Percentiles rank a stretch among this genome's conserved stretches.
These are phyloP conservation scores for Microbotryomycetes sp. DNA, from an alignment of 1,284 basidiomycete species.

Conservation along the genomic window DNA sequence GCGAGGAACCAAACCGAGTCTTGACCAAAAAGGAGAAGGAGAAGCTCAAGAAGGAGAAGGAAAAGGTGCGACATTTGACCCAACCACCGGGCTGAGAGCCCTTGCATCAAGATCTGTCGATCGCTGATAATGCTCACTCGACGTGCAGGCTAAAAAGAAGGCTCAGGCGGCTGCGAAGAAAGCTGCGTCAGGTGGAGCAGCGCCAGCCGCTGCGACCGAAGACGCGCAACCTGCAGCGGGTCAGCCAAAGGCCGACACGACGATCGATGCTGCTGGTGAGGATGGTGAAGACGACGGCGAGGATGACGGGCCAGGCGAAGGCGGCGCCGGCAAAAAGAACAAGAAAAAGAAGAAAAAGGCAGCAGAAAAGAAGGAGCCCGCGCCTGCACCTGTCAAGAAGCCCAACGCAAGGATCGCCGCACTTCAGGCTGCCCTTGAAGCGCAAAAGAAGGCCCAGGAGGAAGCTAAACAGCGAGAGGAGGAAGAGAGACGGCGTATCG, in stretches of 20 bases:
- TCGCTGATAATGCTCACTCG: not conserved
- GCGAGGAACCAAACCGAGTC: slow-evolving; percentile 52
- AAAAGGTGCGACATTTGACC: slow-evolving; percentile 57
- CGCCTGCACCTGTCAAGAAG: slow-evolving; percentile 22
- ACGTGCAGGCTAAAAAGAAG: slow-evolving; percentile 80
- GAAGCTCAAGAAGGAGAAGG: slow-evolving; percentile 84
- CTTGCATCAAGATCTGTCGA: slow-evolving; percentile 2
- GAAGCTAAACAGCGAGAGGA: slow-evolving; percentile 62
- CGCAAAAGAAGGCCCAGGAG: slow-evolving; percentile 76
- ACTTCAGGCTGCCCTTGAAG: slow-evolving; percentile 72
- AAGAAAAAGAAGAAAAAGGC: slow-evolving; percentile 41
- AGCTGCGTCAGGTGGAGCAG: slow-evolving; percentile 43
- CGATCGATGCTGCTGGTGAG: slow-evolving; percentile 42
- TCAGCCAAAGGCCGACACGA: slow-evolving; percentile 35
- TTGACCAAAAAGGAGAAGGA: slow-evolving; percentile 90
- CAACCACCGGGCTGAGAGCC: too few species aligned
- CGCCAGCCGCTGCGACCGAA: slow-evolving; percentile 28
- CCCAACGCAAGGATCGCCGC: slow-evolving; percentile 34
- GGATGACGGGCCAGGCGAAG: slow-evolving; percentile 53
- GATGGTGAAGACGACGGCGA: slow-evolving; percentile 54
- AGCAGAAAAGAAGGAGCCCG: slow-evolving; percentile 41
- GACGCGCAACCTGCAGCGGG: slow-evolving; percentile 33
- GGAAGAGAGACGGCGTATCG: slow-evolving; percentile 62
- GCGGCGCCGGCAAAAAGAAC: slow-evolving; percentile 32
- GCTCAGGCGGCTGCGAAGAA: slow-evolving; percentile 85